Percentiles rank a stretch among this genome's conserved stretches.
Evolutionary conservation across 345 rosid species (phyloP).

Genomic region (Pugionium cornutum): DNA sequence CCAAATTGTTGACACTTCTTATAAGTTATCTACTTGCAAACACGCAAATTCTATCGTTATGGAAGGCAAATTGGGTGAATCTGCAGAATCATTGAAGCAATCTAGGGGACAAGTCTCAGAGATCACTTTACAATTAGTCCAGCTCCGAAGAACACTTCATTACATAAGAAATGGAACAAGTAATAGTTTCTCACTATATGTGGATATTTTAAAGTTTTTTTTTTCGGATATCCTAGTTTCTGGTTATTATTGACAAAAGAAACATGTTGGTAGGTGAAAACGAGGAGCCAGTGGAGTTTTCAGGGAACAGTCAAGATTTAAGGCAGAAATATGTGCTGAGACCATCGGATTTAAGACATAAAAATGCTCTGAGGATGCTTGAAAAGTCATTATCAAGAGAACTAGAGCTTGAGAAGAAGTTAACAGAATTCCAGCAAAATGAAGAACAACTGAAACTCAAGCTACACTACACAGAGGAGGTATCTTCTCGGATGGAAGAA

Average conservation of each 20-base stretch:
- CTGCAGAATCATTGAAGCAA: constrained; percentile 63
- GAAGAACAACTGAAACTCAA: constrained; percentile 80
- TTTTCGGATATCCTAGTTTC: constrained; percentile 18
- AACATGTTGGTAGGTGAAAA: constrained; percentile 54
- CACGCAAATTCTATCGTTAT: constrained; percentile 38
- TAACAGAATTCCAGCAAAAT: constrained; percentile 54
- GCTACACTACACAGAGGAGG: constrained; percentile 76
- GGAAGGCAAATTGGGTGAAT: constrained; percentile 62
- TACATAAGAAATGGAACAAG: constrained; percentile 59
- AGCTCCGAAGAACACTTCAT: constrained; percentile 59
- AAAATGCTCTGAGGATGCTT: constrained; percentile 62
- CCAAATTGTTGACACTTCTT: constrained; percentile 62
- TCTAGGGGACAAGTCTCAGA: constrained; percentile 60
- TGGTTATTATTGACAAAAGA: constrained; percentile 12
- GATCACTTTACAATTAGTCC: constrained; percentile 65
- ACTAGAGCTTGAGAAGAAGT: constrained; percentile 70
- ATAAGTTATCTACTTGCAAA: constrained; percentile 63
- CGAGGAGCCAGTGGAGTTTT: constrained; percentile 43
- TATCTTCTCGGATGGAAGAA: constrained; percentile 91
- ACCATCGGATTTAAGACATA: constrained; percentile 58
- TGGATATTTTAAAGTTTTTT: not conserved
- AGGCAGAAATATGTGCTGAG: constrained; percentile 43
- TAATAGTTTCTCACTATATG: constrained; percentile 19
- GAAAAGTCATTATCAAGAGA: constrained; percentile 80
- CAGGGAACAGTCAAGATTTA: constrained; percentile 45